These are phyloP conservation scores for Pseudoneurospora amorphoporcata DNA, from an alignment of 495 filamentous ascomycete species.

Conservation along the genomic window DNA sequence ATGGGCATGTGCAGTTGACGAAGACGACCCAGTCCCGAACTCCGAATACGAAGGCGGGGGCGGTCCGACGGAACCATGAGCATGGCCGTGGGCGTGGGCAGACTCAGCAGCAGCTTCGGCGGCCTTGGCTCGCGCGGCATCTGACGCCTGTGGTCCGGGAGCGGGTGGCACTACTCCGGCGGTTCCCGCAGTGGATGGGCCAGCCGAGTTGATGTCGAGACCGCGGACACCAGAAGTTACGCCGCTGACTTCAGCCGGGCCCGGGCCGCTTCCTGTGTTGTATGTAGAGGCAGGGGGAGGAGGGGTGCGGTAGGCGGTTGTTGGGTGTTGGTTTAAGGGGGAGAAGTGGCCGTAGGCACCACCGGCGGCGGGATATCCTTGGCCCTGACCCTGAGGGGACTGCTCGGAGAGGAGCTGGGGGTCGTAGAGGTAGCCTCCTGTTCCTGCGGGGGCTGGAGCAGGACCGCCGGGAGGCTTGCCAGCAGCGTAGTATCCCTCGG, in stretches of 20 bases:
- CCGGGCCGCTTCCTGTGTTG: not conserved
- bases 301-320: not conserved
- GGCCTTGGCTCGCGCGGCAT: slow-evolving; percentile 12
- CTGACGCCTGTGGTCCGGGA: not conserved
- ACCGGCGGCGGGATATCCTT: not conserved
- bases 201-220: slow-evolving; percentile 4
- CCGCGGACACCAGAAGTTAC: not conserved
- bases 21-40: not conserved
- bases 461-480: not conserved
- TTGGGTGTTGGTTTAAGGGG: not conserved
- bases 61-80: not conserved
- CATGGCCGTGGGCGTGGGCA: not conserved
- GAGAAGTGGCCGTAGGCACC: not conserved
- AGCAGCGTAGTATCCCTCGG: not conserved
- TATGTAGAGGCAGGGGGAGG: not conserved
- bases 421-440: not conserved
- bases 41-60: not conserved
- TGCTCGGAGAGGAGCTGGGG: not conserved
- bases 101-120: slow-evolving; percentile 19
- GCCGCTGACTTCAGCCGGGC: not conserved
- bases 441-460: not conserved
- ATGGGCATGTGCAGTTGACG: not conserved
- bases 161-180: not conserved
- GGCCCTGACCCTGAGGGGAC: not conserved
- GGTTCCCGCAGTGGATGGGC: not conserved